These are phyloP conservation scores for Penicillium decumbens DNA, from an alignment of 2,329 filamentous ascomycete genomes.

Conservation along the genomic window DNA sequence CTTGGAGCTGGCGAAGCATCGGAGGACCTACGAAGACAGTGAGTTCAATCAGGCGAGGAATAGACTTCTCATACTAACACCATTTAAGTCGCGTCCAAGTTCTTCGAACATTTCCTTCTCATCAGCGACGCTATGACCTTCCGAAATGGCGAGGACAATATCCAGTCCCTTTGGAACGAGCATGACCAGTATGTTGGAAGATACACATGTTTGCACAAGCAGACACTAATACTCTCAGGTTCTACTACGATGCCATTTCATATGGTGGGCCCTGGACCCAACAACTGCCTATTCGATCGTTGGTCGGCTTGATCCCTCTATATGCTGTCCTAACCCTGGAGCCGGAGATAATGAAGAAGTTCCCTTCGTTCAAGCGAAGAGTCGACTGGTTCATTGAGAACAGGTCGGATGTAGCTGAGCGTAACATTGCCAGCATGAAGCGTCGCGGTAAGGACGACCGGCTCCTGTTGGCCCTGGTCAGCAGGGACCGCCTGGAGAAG, in stretches of 20 bases:
- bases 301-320: constrained; percentile 88
- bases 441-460: constrained; percentile 86
- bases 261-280: constrained; percentile 92
- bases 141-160: constrained; percentile 65
- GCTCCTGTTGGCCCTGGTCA: constrained; percentile 82
- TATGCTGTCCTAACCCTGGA: constrained; percentile 90
- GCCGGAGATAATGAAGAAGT: constrained; percentile 84
- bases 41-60: constrained; percentile 9
- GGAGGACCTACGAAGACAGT: constrained; percentile 86
- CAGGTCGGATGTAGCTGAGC: constrained; percentile 76
- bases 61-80: constrained; percentile 5
- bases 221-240: constrained; percentile 46
- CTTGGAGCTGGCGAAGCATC: constrained; percentile 89
- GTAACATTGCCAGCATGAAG: constrained; percentile 90
- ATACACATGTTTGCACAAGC: background rate
- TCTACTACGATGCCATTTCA: constrained; percentile 97
- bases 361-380: constrained; percentile 88
- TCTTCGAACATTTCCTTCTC: constrained; percentile 97
- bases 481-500: constrained; percentile 83
- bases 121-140: constrained; percentile 97
- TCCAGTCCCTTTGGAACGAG: constrained; percentile 85
- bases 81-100: constrained; percentile 75
- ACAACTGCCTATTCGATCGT: constrained; percentile 83
- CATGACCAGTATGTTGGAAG: constrained; percentile 58
- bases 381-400: constrained; percentile 93